Conservation (phyloP, 768 basidiomycete species). For the Punctularia strigosozonata region DNA sequence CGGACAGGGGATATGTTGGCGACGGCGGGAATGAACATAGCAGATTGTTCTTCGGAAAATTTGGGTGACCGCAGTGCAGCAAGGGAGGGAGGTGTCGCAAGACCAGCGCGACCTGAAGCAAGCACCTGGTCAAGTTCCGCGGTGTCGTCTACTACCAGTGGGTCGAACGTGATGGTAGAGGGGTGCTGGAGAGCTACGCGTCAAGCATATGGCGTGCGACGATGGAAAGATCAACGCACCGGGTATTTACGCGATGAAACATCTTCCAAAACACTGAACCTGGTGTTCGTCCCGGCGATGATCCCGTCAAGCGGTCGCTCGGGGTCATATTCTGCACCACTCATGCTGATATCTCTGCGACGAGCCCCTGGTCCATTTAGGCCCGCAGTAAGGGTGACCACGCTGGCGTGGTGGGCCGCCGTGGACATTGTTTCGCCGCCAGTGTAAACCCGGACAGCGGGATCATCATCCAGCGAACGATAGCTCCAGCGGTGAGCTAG, state of each 20-base stretch:
- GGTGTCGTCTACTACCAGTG: slow-evolving; percentile 48
- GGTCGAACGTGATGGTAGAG: slow-evolving; percentile 31
- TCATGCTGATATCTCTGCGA: slow-evolving; percentile 48
- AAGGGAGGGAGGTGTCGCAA: slow-evolving; percentile 30
- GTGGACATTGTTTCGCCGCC: slow-evolving; percentile 69
- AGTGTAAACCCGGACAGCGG: slow-evolving; percentile 50
- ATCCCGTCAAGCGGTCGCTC: slow-evolving; percentile 69
- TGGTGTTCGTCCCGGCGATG: slow-evolving; percentile 47
- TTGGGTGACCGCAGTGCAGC: too few relatives aligned
- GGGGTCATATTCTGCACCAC: slow-evolving; percentile 79
- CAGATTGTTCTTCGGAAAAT: too few relatives aligned
- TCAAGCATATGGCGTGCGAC: slow-evolving; percentile 3
- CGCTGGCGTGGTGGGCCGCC: slow-evolving; percentile 82
- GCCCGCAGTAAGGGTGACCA: slow-evolving; percentile 76
- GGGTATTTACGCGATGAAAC: slow-evolving; percentile 38
- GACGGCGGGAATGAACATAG: too few relatives aligned
- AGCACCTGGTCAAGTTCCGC: slow-evolving; percentile 51
- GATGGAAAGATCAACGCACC: slow-evolving; percentile 14
- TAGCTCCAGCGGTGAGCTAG: slow-evolving; percentile 23
- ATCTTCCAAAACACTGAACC: slow-evolving; percentile 43
- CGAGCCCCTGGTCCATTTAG: slow-evolving; percentile 43
- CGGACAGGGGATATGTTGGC: slow-evolving; percentile 33
- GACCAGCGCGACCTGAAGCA: slow-evolving; percentile 37
- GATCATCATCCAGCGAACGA: slow-evolving; percentile 44
- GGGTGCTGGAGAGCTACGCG: slow-evolving; percentile 1